Conservation (phyloP, 306 rosid species). For the Prinsepia uniflora region DNA sequence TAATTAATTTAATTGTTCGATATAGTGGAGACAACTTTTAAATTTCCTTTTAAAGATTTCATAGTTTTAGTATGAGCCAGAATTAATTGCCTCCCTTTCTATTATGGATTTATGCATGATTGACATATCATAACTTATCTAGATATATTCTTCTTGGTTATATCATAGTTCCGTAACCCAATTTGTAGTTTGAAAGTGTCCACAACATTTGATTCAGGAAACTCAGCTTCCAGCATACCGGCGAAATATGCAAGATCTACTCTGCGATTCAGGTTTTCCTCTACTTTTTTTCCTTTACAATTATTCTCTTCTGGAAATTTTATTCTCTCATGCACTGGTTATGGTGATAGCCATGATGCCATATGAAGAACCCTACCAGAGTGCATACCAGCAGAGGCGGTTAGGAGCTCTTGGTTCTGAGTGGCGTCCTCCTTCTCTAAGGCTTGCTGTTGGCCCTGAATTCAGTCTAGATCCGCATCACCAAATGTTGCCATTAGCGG, state of each 20-base stretch:
- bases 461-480: constrained; percentile 82
- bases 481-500: constrained; percentile 90
- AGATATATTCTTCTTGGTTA: not conserved
- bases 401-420: constrained; percentile 89
- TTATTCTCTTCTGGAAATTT: constrained; percentile 6
- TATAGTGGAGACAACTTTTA: not conserved
- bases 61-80: not conserved
- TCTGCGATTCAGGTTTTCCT: constrained; percentile 85
- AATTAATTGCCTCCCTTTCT: not conserved
- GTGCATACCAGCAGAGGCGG: constrained; percentile 78
- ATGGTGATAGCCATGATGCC: constrained; percentile 81
- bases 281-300: constrained; percentile 13
- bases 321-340: constrained; percentile 30
- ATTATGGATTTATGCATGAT: not conserved
- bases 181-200: constrained; percentile 23
- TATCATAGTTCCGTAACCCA: not conserved
- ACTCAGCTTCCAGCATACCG: constrained; percentile 82
- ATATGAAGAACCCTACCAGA: constrained; percentile 95
- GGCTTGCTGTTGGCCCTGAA: constrained; percentile 85
- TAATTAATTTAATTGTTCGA: not conserved
- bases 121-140: not conserved
- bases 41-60: not conserved
- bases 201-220: constrained; percentile 59
- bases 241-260: constrained; percentile 89
- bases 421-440: constrained; percentile 83